These are phyloP conservation scores for Petunia axillaris DNA, from an alignment of 257 asterid species.

Conservation along the genomic window DNA sequence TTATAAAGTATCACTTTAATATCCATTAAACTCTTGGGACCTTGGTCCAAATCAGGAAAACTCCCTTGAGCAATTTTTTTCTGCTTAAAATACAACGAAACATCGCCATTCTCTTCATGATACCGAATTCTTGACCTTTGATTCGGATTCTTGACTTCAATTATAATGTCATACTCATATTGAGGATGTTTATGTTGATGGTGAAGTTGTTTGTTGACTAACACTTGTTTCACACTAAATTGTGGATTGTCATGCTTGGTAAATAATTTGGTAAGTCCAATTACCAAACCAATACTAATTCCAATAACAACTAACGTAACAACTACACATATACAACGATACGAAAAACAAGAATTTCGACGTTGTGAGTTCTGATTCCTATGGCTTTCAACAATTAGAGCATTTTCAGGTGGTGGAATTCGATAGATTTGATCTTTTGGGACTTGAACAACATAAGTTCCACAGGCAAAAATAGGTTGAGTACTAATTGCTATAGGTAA, in stretches of 20 bases:
- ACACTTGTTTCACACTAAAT: constrained; percentile 20
- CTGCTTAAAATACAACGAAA: constrained; percentile 9
- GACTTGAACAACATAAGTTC: constrained; percentile 50
- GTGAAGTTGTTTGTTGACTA: background rate
- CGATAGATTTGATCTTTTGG: constrained; percentile 52
- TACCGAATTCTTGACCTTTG: background rate
- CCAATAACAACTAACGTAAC: background rate
- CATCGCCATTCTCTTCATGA: background rate
- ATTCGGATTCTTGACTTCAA: background rate
- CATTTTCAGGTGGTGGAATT: constrained; percentile 47
- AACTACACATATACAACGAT: constrained; percentile 27
- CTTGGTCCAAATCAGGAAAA: background rate
- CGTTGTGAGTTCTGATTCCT: background rate
- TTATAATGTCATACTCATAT: background rate
- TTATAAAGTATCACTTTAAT: background rate
- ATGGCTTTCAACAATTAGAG: constrained; percentile 30
- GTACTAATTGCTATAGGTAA: constrained; percentile 16
- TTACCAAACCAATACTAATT: constrained; percentile 5
- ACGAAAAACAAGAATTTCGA: constrained; percentile 21
- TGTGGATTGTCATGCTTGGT: constrained; percentile 17
- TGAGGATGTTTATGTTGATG: background rate
- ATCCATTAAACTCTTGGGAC: background rate
- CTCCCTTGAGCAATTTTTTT: background rate
- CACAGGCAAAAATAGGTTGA: background rate
- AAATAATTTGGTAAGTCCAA: constrained; percentile 15